Evolutionary conservation across 2,329 filamentous ascomycete genomes (phyloP).

Genomic region (Chlorencoelia australis): DNA sequence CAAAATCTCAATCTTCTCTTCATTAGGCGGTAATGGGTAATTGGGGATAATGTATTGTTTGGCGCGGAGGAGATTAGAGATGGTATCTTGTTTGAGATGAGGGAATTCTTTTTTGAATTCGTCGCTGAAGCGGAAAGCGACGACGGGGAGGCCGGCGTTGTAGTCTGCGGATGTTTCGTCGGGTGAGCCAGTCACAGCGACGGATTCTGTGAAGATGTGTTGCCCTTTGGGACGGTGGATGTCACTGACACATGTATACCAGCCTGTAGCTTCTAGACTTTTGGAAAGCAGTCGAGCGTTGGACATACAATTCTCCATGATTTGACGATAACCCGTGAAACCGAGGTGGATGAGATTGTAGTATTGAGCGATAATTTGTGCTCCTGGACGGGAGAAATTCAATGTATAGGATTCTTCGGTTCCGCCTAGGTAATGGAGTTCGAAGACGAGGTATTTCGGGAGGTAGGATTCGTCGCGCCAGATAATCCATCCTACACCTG

Average conservation of each 20-base stretch:
- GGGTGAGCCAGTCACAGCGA: conserved; percentile 30
- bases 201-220: conserved; percentile 26
- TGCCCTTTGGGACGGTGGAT: conserved; percentile 50
- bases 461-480: conserved; percentile 57
- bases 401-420: conserved; percentile 61
- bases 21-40: conserved; percentile 54
- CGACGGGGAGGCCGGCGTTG: conserved; percentile 55
- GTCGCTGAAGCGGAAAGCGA: conserved; percentile 55
- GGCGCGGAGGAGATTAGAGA: conserved; percentile 51
- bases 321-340: conserved; percentile 50
- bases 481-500: conserved; percentile 61
- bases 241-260: conserved; percentile 55
- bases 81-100: conserved; percentile 52
- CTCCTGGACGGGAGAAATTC: conserved; percentile 62
- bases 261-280: conserved; percentile 53
- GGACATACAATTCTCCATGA: conserved; percentile 56
- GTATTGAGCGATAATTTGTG: conserved; percentile 62
- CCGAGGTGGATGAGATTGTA: conserved; percentile 65
- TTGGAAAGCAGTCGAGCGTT: conserved; percentile 56
- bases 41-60: conserved; percentile 66
- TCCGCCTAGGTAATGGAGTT: conserved; percentile 59
- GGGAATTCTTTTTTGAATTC: conserved; percentile 50
- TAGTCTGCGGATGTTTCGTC: conserved; percentile 48
- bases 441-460: conserved; percentile 59
- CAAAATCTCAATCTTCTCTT: conserved; percentile 53